Evolutionary conservation across 768 basidiomycete species (phyloP).

Genomic region (Boletus rubroflammeus): DNA sequence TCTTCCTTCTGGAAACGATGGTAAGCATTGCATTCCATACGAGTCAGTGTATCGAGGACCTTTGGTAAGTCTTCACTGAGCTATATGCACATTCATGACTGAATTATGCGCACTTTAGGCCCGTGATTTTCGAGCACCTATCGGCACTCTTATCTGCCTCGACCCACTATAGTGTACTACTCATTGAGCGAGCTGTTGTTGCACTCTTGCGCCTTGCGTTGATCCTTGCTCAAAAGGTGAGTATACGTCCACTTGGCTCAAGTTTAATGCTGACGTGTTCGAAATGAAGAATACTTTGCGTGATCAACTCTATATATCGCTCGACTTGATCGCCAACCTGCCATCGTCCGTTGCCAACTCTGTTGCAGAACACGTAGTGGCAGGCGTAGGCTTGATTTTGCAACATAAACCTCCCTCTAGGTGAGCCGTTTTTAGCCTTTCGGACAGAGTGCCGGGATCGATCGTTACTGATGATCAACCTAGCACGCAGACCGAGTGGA

Average conservation of each 20-base stretch:
- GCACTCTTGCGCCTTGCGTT: conserved; percentile 81
- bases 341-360: conserved; percentile 73
- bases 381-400: conserved; percentile 78
- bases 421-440: conserved; percentile 24
- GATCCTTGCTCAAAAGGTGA: conserved; percentile 75
- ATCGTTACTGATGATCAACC: conserved; percentile 6
- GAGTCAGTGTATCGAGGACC: conserved; percentile 75
- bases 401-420: conserved; percentile 70
- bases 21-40: conserved; percentile 81
- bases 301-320: conserved; percentile 92
- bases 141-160: conserved; percentile 75
- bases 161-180: conserved; percentile 78
- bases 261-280: background rate
- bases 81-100: background rate
- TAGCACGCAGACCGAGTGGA: conserved; percentile 95
- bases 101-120: conserved; percentile 51
- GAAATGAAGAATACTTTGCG: conserved; percentile 64
- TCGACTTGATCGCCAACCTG: conserved; percentile 83
- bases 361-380: conserved; percentile 88
- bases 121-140: conserved; percentile 90
- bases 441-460: background rate
- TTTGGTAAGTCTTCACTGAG: conserved; percentile 58
- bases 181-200: conserved; percentile 93
- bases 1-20: conserved; percentile 94
- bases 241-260: conserved; percentile 13